Evolutionary conservation across 2,329 filamentous ascomycete species (phyloP), one percentile per base, ranked within the genome.

Genomic region (Akanthomyces dipterigenus): DNA sequence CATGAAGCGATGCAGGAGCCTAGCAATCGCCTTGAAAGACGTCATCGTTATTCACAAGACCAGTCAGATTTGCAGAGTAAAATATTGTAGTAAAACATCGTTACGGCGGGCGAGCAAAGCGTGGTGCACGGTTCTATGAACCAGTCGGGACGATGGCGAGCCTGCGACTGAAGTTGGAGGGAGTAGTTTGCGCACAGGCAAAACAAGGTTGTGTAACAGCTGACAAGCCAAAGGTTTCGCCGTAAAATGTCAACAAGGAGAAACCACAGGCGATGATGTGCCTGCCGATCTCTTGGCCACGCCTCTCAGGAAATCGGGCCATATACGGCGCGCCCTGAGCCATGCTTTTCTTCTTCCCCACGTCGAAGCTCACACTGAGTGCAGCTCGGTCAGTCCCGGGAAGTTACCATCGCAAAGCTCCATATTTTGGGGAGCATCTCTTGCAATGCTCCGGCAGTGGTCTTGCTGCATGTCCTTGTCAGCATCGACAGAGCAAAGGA

Each of bases 211-310:
- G 24, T 55, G 53, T 45, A 45, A 55, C n/a, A n/a, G n/a, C n/a
- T n/a, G n/a, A n/a, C 53, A 34, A 55, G 40, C 53, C 53, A 34
- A 20, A 54, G 18, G 53, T 55, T 55, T 55, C 53, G 45, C 22
- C 38, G 22, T 36, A 24, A 34, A 11, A 34, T 26, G 20, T 9
- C 31, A 38, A 20, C 20, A 43, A 31, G 22, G 14, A 43, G 49
- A 38, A 55, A 24, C 3, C 9, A 14, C 12, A 43, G 26, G 18
- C 18, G 40, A 45, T 8, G 26, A 16, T 45, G 53, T 55, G 9
- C 53, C 53, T 55, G 53, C 40, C 53, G 53, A 55, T 55, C 53
- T 45, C 53, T 42, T 26, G 28, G 28, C n/a, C 2, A 1, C 3
- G 12, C 26, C 46, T 26, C n/a, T 26, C 3, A 55, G 53, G 24